Percentiles rank a stretch among this genome's conserved stretches.
phyloP scores from a whole-genome alignment of 805 yeast genomes.

The Yamadazyma nakazawae region DNA sequence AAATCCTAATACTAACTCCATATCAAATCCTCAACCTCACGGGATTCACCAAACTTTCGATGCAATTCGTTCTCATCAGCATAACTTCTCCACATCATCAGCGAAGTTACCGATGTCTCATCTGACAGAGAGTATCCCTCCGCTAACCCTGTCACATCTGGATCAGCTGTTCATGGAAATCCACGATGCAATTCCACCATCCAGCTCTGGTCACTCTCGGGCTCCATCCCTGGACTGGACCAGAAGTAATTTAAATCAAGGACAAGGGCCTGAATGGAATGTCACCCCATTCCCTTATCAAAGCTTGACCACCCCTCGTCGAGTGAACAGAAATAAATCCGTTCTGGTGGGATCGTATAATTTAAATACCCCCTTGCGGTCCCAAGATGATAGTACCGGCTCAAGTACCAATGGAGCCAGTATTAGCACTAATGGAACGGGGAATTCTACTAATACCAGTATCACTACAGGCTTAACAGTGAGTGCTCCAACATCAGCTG shows the following conservation, averaged over 20 bases:
- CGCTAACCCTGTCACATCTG: conserved; percentile 31
- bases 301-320: neutral
- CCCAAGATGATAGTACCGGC: neutral
- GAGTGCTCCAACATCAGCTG: conserved; percentile 8
- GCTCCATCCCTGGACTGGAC: neutral
- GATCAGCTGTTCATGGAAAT: conserved; percentile 19
- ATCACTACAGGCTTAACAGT: neutral
- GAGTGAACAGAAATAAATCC: neutral
- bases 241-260: neutral
- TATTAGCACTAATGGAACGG: neutral
- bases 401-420: neutral
- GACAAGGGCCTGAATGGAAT: neutral
- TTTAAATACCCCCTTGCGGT: neutral
- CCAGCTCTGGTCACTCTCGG: neutral
- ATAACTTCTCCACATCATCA: conserved; percentile 9
- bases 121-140: conserved; percentile 35
- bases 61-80: conserved; percentile 7
- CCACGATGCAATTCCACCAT: neutral
- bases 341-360: neutral
- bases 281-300: neutral
- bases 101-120: conserved; percentile 14
- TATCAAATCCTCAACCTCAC: neutral
- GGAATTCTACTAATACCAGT: neutral
- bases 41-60: conserved; percentile 1
- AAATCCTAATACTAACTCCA: neutral